phyloP scores from a whole-genome alignment of 108 stramenopile genomes.

The Cylindrotheca closterium region DNA sequence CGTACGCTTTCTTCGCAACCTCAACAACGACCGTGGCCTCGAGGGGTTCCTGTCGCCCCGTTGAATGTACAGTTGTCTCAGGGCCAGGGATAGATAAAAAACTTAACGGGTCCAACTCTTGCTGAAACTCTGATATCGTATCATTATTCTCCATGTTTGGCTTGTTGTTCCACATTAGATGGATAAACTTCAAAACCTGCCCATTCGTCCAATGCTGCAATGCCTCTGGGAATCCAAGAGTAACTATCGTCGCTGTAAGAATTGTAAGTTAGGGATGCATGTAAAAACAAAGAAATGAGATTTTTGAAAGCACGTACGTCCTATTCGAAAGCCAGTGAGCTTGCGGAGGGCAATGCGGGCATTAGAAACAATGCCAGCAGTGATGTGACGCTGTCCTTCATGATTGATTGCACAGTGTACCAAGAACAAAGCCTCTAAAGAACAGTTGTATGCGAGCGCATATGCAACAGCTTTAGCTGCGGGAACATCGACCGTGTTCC shows the following conservation, averaged over 20 bases:
- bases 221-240: slow-evolving; percentile 74
- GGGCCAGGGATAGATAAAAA: slow-evolving; percentile 22
- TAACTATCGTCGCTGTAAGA: slow-evolving; percentile 50
- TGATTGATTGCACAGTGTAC: slow-evolving; percentile 67
- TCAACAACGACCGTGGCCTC: slow-evolving; percentile 76
- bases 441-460: slow-evolving; percentile 77
- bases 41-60: slow-evolving; percentile 43
- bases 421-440: slow-evolving; percentile 56
- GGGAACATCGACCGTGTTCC: slow-evolving; percentile 68
- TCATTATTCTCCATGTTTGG: slow-evolving; percentile 2
- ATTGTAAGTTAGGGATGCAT: too few relatives aligned
- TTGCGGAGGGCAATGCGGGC: slow-evolving; percentile 52
- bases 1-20: slow-evolving; percentile 72
- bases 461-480: slow-evolving; percentile 79
- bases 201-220: slow-evolving; percentile 85
- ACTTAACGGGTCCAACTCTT: slow-evolving; percentile 38
- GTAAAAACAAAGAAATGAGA: neutral
- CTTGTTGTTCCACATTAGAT: slow-evolving; percentile 65
- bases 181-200: slow-evolving; percentile 83
- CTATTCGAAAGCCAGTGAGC: slow-evolving; percentile 75
- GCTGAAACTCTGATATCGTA: slow-evolving; percentile 20
- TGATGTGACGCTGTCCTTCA: slow-evolving; percentile 80
- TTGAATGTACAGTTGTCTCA: slow-evolving; percentile 16
- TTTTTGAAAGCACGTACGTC: slow-evolving; percentile 45
- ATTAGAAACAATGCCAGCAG: slow-evolving; percentile 83